Evolutionary conservation across 2,329 filamentous ascomycete genomes (phyloP).

Genomic region (Aspergillus sp.): DNA sequence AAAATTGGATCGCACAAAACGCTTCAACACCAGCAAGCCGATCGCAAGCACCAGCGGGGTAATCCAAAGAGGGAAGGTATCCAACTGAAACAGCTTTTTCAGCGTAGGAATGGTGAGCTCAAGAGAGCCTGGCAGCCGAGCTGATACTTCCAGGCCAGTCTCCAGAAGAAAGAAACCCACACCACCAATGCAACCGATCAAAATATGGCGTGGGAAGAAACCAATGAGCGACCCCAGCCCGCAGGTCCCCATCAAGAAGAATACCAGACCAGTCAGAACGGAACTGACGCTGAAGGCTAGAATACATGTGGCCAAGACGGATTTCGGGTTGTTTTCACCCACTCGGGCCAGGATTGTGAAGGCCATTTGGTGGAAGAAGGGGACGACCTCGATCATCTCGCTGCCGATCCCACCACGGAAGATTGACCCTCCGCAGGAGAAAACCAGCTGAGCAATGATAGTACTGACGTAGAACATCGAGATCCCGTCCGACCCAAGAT

Average conservation of each 20-base stretch:
- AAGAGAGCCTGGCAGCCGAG: slow-evolving; percentile 79
- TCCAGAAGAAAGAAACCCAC: slow-evolving; percentile 92
- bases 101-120: slow-evolving; percentile 77
- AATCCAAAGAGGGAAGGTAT: slow-evolving; percentile 79
- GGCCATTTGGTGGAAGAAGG: slow-evolving; percentile 99
- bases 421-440: slow-evolving; percentile 77
- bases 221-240: slow-evolving; percentile 88
- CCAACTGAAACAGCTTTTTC: slow-evolving; percentile 66
- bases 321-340: slow-evolving; percentile 75
- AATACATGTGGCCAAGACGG: slow-evolving; percentile 91
- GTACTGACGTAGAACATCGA: slow-evolving; percentile 99
- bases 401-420: slow-evolving; percentile 92
- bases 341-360: slow-evolving; percentile 77
- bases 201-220: slow-evolving; percentile 93
- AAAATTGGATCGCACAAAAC: slow-evolving; percentile 75
- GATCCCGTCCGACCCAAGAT: slow-evolving; percentile 87
- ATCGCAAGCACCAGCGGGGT: slow-evolving; percentile 75
- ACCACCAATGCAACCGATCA: slow-evolving; percentile 95
- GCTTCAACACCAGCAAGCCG: slow-evolving; percentile 71
- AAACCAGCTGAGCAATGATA: slow-evolving; percentile 87
- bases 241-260: slow-evolving; percentile 85
- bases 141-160: slow-evolving; percentile 91
- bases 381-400: slow-evolving; percentile 97
- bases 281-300: slow-evolving; percentile 87
- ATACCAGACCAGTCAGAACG: slow-evolving; percentile 84